Percentiles rank a stretch among this genome's conserved stretches.
phyloP scores from a whole-genome alignment of 2,329 filamentous ascomycete species.

The Hypoxylon sp. region DNA sequence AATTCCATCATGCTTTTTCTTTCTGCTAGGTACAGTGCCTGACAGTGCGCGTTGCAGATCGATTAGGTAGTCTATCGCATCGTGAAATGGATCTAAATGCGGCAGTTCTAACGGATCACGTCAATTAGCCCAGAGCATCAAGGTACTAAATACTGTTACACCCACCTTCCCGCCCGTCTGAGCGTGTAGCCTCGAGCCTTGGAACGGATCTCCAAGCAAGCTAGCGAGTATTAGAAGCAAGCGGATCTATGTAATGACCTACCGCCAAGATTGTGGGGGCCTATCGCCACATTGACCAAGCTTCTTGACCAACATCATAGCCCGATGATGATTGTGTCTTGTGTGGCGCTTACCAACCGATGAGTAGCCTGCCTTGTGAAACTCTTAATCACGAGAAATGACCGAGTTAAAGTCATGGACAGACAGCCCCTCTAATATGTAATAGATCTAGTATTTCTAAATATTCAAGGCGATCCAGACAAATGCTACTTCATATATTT shows the following conservation, averaged over 20 bases:
- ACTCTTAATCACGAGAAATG: no score
- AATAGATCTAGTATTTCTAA: background rate
- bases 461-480: background rate
- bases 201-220: constrained; percentile 17
- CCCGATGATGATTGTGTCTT: background rate
- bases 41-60: constrained; percentile 4
- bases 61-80: constrained; percentile 6
- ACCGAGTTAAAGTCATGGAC: background rate
- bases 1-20: constrained; percentile 7
- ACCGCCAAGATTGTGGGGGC: constrained; percentile 14
- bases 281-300: background rate
- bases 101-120: constrained; percentile 6
- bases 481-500: background rate
- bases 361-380: background rate
- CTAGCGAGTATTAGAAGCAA: constrained; percentile 10
- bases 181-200: constrained; percentile 35
- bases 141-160: constrained; percentile 22
- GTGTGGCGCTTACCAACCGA: background rate
- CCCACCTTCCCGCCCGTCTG: constrained; percentile 29
- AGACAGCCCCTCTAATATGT: background rate
- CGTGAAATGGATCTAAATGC: constrained; percentile 1
- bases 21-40: constrained; percentile 18
- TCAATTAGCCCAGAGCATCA: constrained; percentile 1
- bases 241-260: constrained; percentile 17
- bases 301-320: background rate